Evolutionary conservation across 805 yeast genomes (phyloP), one percentile per base, ranked within the genome.

Genomic region (Starmerella ratchasimensis): DNA sequence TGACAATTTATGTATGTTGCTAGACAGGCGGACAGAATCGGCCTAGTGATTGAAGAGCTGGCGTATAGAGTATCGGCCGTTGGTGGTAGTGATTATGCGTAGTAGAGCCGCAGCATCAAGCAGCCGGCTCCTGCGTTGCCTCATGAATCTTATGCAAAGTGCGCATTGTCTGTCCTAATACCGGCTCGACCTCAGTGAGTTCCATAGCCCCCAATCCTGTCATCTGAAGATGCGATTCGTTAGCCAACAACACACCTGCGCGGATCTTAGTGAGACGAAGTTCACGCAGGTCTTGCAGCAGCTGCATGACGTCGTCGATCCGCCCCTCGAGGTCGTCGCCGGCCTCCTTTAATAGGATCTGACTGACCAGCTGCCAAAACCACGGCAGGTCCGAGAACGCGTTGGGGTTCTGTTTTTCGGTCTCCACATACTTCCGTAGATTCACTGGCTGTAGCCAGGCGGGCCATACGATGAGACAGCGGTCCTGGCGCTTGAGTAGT

Each of bases 341-440:
- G 2, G 94, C 94, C 30, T 64, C 65, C 11, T 69, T 64, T 4
- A 88, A 64, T 33, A 88, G 60, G 10, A 78, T 65, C 47, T 78
- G 80, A 3, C 88, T 71, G 1, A 79, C 53, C 35, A 88, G 94
- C 17, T 84, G 62, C 98, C 98, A 90, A 54, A 77, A 72, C 74
- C 78, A 76, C 0, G 97, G 97, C 34, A 88, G 58, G 24, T 36
- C 31, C 5, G 58, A 51, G 53, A 88, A 88, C 42, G 69, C 61
- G 24, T 67, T 67, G 1, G 72, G 66, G 38, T 68, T 55, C 4
- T 63, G 62, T 24, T 72, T 61, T 53, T 88, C 97, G 43, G 70
- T 76, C 16, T 77, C 81, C 48, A 79, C 72, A 30, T 68, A 64
- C 5, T 62, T 65, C 37, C 69, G 69, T 39, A 88, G 56, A 34